Conservation (phyloP, 495 filamentous ascomycete genomes). For the Gamarada debralockiae region DNA sequence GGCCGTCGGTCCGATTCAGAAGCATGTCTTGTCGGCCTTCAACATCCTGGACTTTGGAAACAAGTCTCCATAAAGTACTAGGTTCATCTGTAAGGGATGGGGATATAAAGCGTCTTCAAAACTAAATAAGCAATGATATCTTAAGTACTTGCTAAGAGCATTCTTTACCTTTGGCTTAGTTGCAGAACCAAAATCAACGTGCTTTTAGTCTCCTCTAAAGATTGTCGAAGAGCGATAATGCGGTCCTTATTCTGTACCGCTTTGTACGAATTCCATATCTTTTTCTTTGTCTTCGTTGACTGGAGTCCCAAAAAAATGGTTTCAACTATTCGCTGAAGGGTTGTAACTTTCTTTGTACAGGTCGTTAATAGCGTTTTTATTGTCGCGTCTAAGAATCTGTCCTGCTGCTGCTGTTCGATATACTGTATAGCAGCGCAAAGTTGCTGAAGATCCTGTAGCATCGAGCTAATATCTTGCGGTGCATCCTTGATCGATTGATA, state of each 20-base stretch:
- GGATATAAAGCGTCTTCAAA: not conserved
- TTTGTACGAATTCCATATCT: not conserved
- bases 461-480: not conserved
- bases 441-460: not conserved
- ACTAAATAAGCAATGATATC: not conserved
- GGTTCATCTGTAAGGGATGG: not conserved
- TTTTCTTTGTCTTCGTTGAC: not conserved
- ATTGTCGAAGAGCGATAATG: not conserved
- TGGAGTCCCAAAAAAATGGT: not conserved
- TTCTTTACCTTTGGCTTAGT: not conserved
- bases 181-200: not conserved
- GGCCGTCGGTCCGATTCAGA: not conserved
- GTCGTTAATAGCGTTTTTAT: not conserved
- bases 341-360: not conserved
- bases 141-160: no score
- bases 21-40: not conserved
- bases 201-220: not conserved
- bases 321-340: not conserved
- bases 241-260: not conserved
- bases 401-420: not conserved
- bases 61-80: not conserved
- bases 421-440: not conserved
- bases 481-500: not conserved
- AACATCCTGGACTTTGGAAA: not conserved
- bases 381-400: not conserved